phyloP scores from a whole-genome alignment of 1,139 yeast genomes.

The Lodderomyces oxycetoniae region DNA sequence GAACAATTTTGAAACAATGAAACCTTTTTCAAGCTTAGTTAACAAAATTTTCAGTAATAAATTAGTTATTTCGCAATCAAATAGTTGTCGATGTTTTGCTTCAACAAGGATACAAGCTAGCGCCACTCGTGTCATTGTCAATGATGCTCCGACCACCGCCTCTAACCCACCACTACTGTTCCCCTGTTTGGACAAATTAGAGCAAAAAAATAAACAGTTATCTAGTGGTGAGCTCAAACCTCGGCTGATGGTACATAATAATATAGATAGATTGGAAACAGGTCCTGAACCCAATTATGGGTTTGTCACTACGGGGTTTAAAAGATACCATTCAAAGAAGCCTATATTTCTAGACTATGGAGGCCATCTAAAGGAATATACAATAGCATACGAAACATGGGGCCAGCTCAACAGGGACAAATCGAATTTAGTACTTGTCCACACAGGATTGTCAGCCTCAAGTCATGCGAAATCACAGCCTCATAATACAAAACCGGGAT shows the following conservation, averaged over 20 bases:
- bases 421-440: constrained; percentile 72
- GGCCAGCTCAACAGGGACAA: constrained; percentile 53
- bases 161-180: constrained; percentile 68
- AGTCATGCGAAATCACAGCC: constrained; percentile 90
- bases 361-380: constrained; percentile 66
- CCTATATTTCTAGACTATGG: constrained; percentile 80
- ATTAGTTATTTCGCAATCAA: too few relatives aligned
- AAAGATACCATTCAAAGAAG: constrained; percentile 47
- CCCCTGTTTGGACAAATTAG: constrained; percentile 81
- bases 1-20: too few relatives aligned
- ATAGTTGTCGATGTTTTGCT: too few relatives aligned
- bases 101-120: too few relatives aligned
- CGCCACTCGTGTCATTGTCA: too few relatives aligned
- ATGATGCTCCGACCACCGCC: constrained; percentile 11
- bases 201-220: constrained; percentile 50
- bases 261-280: constrained; percentile 45
- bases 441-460: constrained; percentile 90
- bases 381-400: constrained; percentile 91
- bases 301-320: constrained; percentile 63
- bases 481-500: constrained; percentile 68
- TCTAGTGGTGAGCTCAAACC: constrained; percentile 14
- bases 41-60: too few relatives aligned
- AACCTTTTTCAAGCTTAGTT: too few relatives aligned
- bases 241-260: not conserved
- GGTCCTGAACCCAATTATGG: constrained; percentile 89